A percentile compares a stretch with the other conserved stretches of the same genome.
Evolutionary conservation across 371 early-diverging fungal genomes (phyloP).

Genomic region (Apophysomyces sp.): DNA sequence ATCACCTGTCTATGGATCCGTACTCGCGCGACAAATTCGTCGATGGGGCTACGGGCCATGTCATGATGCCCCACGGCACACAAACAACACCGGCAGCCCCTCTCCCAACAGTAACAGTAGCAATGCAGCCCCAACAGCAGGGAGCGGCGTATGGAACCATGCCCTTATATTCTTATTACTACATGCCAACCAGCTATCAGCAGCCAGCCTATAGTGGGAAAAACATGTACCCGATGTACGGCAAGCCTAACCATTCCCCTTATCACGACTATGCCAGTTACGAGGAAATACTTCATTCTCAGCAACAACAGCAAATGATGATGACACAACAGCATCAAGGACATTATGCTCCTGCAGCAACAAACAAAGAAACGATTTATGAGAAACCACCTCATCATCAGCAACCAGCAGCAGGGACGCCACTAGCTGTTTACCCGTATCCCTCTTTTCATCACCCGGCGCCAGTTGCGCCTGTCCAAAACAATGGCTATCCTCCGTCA

Average conservation of each 20-base stretch:
- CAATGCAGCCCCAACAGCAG: constrained; percentile 19
- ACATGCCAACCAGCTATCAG: constrained; percentile 58
- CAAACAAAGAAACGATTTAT: background rate
- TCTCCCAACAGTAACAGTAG: background rate
- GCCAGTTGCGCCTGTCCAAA: background rate
- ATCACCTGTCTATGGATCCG: constrained; percentile 19
- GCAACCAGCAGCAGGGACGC: background rate
- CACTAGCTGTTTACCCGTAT: background rate
- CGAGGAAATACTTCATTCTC: constrained; percentile 3
- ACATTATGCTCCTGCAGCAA: background rate
- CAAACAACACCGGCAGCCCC: constrained; percentile 3
- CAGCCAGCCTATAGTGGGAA: constrained; percentile 62
- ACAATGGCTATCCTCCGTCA: background rate
- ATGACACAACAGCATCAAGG: background rate
- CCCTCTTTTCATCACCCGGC: background rate
- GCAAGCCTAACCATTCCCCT: background rate
- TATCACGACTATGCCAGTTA: constrained; percentile 5
- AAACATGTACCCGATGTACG: constrained; percentile 1
- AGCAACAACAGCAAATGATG: background rate
- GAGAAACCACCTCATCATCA: background rate
- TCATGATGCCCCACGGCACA: constrained; percentile 4
- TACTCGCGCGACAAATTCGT: constrained; percentile 29
- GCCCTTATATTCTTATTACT: constrained; percentile 74
- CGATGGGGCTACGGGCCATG: constrained; percentile 4
- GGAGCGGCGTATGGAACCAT: constrained; percentile 34